phyloP scores from a whole-genome alignment of 805 yeast species.

The Barnettozyma californica region DNA sequence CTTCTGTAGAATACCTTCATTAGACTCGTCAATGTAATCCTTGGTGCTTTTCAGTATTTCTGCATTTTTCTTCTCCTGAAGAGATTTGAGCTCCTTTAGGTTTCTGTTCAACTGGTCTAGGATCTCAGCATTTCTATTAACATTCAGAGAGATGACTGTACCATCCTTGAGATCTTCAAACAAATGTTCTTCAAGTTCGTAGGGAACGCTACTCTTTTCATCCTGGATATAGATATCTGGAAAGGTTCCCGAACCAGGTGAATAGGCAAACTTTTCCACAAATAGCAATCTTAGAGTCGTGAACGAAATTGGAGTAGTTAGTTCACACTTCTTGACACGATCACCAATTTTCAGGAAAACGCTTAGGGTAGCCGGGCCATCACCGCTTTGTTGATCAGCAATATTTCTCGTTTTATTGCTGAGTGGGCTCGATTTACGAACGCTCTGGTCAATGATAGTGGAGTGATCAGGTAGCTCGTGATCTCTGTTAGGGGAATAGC shows the following conservation, averaged over 20 bases:
- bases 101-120: slow-evolving; percentile 13
- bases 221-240: slow-evolving; percentile 79
- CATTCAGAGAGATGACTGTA: slow-evolving; percentile 52
- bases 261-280: slow-evolving; percentile 81
- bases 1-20: slow-evolving; percentile 15
- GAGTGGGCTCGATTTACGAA: slow-evolving; percentile 14
- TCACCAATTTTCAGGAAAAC: slow-evolving; percentile 46
- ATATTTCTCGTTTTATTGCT: background rate
- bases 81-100: slow-evolving; percentile 17
- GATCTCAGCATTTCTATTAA: slow-evolving; percentile 30
- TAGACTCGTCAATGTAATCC: slow-evolving; percentile 24
- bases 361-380: background rate
- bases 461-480: slow-evolving; percentile 25
- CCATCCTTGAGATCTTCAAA: slow-evolving; percentile 57
- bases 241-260: slow-evolving; percentile 64
- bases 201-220: slow-evolving; percentile 50
- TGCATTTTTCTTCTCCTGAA: slow-evolving; percentile 11
- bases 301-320: slow-evolving; percentile 28
- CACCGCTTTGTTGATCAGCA: background rate
- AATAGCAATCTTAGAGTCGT: slow-evolving; percentile 61
- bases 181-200: slow-evolving; percentile 71
- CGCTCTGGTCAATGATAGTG: slow-evolving; percentile 12
- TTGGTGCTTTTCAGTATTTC: slow-evolving; percentile 15
- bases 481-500: slow-evolving; percentile 31
- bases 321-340: slow-evolving; percentile 47